These are phyloP conservation scores for Cyclostephanos invisitatus DNA, from an alignment of 108 stramenopile species.

Conservation along the genomic window DNA sequence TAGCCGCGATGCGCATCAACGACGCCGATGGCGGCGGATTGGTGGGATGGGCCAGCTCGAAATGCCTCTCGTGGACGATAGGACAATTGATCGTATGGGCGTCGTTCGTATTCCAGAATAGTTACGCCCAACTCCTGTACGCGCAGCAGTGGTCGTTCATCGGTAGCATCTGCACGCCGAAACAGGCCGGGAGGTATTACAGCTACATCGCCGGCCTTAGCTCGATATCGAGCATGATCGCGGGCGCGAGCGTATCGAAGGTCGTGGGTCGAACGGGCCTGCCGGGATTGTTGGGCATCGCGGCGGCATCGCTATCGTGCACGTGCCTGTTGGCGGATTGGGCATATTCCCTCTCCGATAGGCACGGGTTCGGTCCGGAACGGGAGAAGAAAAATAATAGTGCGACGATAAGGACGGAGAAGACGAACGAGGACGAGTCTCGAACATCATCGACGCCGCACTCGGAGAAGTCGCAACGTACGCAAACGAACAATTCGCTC, in stretches of 20 bases:
- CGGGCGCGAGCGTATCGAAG: constrained; percentile 61
- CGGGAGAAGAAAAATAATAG: constrained; percentile 31
- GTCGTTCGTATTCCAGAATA: constrained; percentile 78
- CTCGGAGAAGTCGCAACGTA: neutral
- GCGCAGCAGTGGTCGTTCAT: constrained; percentile 87
- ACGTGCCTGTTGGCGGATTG: constrained; percentile 54
- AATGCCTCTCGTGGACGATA: constrained; percentile 29
- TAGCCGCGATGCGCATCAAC: constrained; percentile 21
- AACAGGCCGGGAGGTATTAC: constrained; percentile 76
- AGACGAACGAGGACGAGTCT: constrained; percentile 7
- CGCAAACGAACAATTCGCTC: constrained; percentile 18
- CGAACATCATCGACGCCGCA: constrained; percentile 6
- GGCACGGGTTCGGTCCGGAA: constrained; percentile 66
- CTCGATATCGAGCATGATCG: constrained; percentile 63
- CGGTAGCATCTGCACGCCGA: constrained; percentile 70
- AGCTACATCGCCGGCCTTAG: constrained; percentile 80
- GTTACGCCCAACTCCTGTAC: constrained; percentile 78
- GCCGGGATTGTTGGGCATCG: constrained; percentile 58
- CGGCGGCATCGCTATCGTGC: constrained; percentile 57
- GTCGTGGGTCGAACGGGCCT: constrained; percentile 55
- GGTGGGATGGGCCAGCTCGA: constrained; percentile 17
- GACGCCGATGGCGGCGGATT: constrained; percentile 17
- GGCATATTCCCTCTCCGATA: constrained; percentile 70
- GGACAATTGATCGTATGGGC: constrained; percentile 60
- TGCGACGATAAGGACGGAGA: constrained; percentile 23